Base-by-base conservation (phyloP, 2,329 filamentous ascomycete genomes). In the Aspergillus latus region DNA sequence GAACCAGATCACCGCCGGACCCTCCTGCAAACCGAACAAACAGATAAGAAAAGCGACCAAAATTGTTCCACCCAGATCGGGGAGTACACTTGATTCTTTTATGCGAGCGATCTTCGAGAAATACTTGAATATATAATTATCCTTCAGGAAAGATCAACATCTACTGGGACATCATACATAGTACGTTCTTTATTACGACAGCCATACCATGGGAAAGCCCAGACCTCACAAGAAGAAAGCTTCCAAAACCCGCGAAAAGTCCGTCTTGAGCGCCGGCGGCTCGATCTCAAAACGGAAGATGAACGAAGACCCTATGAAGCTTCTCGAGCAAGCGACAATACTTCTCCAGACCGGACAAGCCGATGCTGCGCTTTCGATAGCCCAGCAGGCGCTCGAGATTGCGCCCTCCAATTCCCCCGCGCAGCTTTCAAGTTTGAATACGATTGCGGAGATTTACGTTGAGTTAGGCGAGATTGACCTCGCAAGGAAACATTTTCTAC, bases 381-480 rank as follows among this genome's bases (percentile, higher is more conserved):
- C 82, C 47, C 75, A 81, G 64, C 76, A 79, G 63, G 82, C 83
- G 1, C 76, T 86, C 28, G 68, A 71, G 9, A 61, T 68, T 21
- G 65, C 67, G 30, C 62, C 70, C 28, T 60, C 68, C 40, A 69
- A 73, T 30, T 73, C 71, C 7, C 62, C 69, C 5, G 62, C 71
- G 69, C 64, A 74, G 72, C 59, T 80, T 78, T 56, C 86, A 9
- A 88, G 89, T 1, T 76, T 92, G 49, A 90, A 88, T 63, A 77
- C 96, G 34, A 81, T 94, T 21, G 92, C 89, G 53, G 89, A 95
- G 66, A 90, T 95, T 67, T 82, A 86, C 65, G 82, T 96, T 55
- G 91, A 96, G 69, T 76, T 90, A 2, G 92, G 94, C 60, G 90
- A 97, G 44, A 81, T 89, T 52, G 88, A 93, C 52, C 77, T 83